phyloP scores from a whole-genome alignment of 768 basidiomycete genomes.

The Arthromyces matolae region DNA sequence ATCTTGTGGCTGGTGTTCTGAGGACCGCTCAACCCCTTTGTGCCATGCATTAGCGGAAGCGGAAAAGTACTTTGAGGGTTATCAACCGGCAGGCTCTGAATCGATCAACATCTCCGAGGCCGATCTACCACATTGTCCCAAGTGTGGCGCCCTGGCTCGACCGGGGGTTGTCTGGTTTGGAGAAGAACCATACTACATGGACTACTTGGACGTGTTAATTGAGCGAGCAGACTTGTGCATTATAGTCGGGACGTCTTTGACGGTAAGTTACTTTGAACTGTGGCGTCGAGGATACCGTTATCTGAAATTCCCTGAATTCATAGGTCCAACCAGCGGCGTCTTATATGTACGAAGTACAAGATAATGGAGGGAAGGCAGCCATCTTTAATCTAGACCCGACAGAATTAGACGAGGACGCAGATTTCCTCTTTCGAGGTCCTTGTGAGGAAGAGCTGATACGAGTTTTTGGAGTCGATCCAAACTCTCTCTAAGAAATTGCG shows the following conservation, averaged over 20 bases:
- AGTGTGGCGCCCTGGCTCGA: constrained; percentile 28
- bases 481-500: neutral
- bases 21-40: constrained; percentile 19
- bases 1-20: constrained; percentile 28
- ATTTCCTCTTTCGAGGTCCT: constrained; percentile 27
- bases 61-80: neutral
- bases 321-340: constrained; percentile 28
- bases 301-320: too few relatives aligned
- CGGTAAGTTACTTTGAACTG: constrained; percentile 5
- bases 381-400: constrained; percentile 33
- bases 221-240: constrained; percentile 30
- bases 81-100: constrained; percentile 1
- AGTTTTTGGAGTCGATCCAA: neutral
- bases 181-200: constrained; percentile 26
- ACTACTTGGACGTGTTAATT: constrained; percentile 22
- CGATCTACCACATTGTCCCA: constrained; percentile 26
- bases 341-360: constrained; percentile 21
- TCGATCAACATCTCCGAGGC: constrained; percentile 18
- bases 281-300: too few relatives aligned
- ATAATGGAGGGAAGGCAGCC: constrained; percentile 32
- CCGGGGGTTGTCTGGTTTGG: constrained; percentile 43
- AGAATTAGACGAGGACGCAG: constrained; percentile 22
- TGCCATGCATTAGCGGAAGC: neutral
- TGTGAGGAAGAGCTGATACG: constrained; percentile 7
- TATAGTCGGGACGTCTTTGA: constrained; percentile 34